Base-by-base conservation (phyloP, 1,284 basidiomycete species). In the Ustilago hordei region DNA sequence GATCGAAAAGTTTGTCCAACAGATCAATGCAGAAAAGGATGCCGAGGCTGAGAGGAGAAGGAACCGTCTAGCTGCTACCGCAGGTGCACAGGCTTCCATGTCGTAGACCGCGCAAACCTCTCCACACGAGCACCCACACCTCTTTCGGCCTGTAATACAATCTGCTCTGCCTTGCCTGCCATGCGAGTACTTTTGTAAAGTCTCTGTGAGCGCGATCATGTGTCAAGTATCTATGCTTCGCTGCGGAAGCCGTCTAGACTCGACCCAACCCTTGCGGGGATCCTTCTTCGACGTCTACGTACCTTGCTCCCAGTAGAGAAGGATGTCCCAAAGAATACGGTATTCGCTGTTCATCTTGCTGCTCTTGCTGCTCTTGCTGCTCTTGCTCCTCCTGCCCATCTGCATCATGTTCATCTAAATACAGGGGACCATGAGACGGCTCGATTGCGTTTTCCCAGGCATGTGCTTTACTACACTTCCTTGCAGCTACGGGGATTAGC, bases 401-500 rank as follows among this genome's bases (percentile, higher is more conserved):
- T 19, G 19, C 19, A 19, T 19, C 19, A 19, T 41, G 3, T 6
- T 19, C 19, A 23, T 32, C 23, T 1, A 77, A 47, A n/a, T 52
- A 69, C 8, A 78, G 60, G 0, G 69, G 32, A 2, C 75, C 80
- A 8, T 54, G 56, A 28, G 23, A 3, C 4, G 72, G 61, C 17
- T 72, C 71, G 17, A 74, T 65, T 12, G 67, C 28, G 17, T 55
- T 7, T 39, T 50, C 43, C 1, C 52, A 36, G 12, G 35, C 6
- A 3, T 50, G 35, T 5, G 52, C 58, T 12, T 34, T 39, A 17
- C 55, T 8, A 13, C 15, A 69, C 8, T 73, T 69, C 35, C 65
- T 75, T 9, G 82, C 48, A 0, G 64, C 12, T 8, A 98, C 94
- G 0, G 95, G 95, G 60, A 97, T 93, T 86, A 98, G 88, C 4